Percentiles rank a stretch among this genome's conserved stretches.
Evolutionary conservation across 2,329 filamentous ascomycete species (phyloP).

Genomic region (Phoma herbarum): DNA sequence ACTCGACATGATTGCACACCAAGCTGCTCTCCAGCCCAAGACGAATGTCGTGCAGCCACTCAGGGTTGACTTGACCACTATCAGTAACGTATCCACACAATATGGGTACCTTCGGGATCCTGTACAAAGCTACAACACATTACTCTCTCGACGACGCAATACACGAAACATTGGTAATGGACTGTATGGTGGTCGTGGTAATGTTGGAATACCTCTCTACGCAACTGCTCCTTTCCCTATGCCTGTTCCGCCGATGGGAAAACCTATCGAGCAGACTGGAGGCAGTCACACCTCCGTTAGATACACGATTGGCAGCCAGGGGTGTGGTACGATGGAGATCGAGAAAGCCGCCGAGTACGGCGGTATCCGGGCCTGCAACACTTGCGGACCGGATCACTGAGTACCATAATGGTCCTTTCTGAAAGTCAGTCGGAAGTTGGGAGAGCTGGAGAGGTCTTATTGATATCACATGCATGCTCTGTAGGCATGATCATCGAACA

Average conservation of each 20-base stretch:
- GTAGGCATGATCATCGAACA: not conserved
- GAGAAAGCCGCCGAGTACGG: slow-evolving; percentile 25
- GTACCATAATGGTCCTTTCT: too few relatives aligned
- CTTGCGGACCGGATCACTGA: slow-evolving; percentile 12
- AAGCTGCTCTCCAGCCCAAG: slow-evolving; percentile 15
- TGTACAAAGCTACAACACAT: slow-evolving; percentile 7
- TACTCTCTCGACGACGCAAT: slow-evolving; percentile 19
- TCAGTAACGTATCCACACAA: slow-evolving; percentile 23
- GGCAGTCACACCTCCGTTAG: slow-evolving; percentile 9
- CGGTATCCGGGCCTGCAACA: slow-evolving; percentile 19
- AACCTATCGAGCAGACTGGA: slow-evolving; percentile 1
- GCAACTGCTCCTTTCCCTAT: slow-evolving; percentile 44
- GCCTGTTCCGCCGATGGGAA: slow-evolving; percentile 39
- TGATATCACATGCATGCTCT: not conserved
- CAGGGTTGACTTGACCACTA: slow-evolving; percentile 21
- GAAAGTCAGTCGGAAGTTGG: too few relatives aligned
- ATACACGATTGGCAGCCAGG: slow-evolving; percentile 16
- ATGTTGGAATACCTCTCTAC: slow-evolving; percentile 41
- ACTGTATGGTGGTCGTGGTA: slow-evolving; percentile 30
- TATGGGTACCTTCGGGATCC: not conserved
- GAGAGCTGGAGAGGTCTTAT: not conserved
- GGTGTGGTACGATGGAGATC: slow-evolving; percentile 31
- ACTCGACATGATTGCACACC: slow-evolving; percentile 25
- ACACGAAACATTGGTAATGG: slow-evolving; percentile 32
- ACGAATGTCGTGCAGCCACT: slow-evolving; percentile 7